These are phyloP conservation scores for Cyclotella kingstonii DNA, from an alignment of 108 stramenopile species.

Conservation along the genomic window DNA sequence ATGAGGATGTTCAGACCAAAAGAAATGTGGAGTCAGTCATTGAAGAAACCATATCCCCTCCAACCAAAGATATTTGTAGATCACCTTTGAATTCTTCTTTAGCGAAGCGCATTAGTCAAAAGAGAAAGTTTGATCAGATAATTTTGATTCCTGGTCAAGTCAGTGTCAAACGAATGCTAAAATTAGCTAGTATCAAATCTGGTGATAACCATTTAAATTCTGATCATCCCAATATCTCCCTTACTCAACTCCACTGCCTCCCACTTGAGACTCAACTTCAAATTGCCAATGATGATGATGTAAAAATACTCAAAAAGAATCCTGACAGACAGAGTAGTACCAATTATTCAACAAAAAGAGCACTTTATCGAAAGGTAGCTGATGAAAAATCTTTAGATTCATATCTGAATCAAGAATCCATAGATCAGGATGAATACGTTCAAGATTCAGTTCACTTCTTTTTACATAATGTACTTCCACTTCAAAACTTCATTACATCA, in stretches of 20 bases:
- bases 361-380: conserved; percentile 1
- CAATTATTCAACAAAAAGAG: conserved; percentile 2
- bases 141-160: conserved; percentile 45
- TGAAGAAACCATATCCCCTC: conserved; percentile 4
- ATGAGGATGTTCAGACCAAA: conserved; percentile 36
- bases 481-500: conserved; percentile 54
- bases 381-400: conserved; percentile 4
- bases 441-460: conserved; percentile 23
- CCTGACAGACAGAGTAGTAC: background rate
- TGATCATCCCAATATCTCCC: conserved; percentile 27
- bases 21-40: conserved; percentile 28
- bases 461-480: conserved; percentile 58
- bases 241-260: conserved; percentile 59
- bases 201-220: conserved; percentile 42
- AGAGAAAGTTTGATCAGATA: conserved; percentile 9
- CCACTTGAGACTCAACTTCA: conserved; percentile 76
- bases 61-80: background rate
- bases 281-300: conserved; percentile 61
- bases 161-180: conserved; percentile 70
- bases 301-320: conserved; percentile 16
- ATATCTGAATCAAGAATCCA: background rate
- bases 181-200: conserved; percentile 60
- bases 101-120: conserved; percentile 6
- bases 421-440: background rate
- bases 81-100: conserved; percentile 6